Base-by-base conservation (phyloP, 352 stramenopile genomes). In the Pythium utonaiense region DNA sequence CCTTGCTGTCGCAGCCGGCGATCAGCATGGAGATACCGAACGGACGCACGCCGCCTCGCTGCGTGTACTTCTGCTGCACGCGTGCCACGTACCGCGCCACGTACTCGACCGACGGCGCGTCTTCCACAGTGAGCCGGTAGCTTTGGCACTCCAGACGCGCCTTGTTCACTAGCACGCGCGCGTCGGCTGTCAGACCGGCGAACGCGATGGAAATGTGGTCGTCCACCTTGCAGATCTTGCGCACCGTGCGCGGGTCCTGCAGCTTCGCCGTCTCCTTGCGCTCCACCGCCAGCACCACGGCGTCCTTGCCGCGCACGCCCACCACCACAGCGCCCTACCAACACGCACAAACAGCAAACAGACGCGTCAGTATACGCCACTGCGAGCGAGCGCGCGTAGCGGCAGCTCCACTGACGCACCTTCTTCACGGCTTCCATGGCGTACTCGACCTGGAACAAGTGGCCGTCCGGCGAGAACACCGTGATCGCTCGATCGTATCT, bases 391-490 rank as follows among this genome's bases (percentile, higher is more conserved):
- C n/a, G n/a, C n/a, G n/a, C n/a, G n/a, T n/a, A n/a, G n/a, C n/a
- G n/a, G n/a, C n/a, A n/a, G n/a, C n/a, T n/a, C n/a, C n/a, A n/a
- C n/a, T n/a, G n/a, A n/a, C 75, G 59, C 62, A 84, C 88, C 75
- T 97, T 95, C 76, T 98, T 98, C 13, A 99, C 97, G 30, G 97
- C 97, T 72, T 99, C 97, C 91, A 99, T 99, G 62, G 97, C 97
- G 83, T 99, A 99, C 86, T 99, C 97, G 10, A 99, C 97, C 74
- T 99, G 96, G 78, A 99, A 98, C 67, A 99, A 85, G 75, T 99
- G 97, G 34, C 97, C 97, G 83, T 99, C 97, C 8, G 97, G 97
- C 70, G 95, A 99, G 81, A 99, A 99, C 31, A 99, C 96, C 54
- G 97, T 99, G 74, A 99, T 99, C 38, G 97, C 97, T 69, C 97